Base-by-base conservation (phyloP, 2,329 filamentous ascomycete species). In the Colletotrichum sp. region DNA sequence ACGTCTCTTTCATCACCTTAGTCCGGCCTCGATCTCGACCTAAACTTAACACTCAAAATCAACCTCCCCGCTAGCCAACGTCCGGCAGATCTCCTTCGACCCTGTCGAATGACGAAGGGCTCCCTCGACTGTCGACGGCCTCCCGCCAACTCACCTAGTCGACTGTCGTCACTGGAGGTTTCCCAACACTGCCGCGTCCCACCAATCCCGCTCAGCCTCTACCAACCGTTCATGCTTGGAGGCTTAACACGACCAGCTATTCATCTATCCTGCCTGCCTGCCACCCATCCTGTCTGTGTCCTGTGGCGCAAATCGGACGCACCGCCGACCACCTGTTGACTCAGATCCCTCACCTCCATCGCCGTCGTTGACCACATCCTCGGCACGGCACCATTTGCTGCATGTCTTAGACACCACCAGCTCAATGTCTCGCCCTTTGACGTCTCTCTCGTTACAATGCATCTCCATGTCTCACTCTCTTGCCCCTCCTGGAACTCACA, bases 311-410 rank as follows among this genome's bases (percentile, higher is more conserved):
- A 16, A 68, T 66, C 72, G 34, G 61, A 55, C 64, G 70, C 70
- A 68, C 70, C 73, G 39, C 57, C 73, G 43, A 65, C 70, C 64
- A 59, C 71, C 64, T 60, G 57, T 75, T 75, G 70, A 72, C 73
- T 73, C 70, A 75, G 63, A 73, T 73, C 70, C 65, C 70, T 69
- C 39, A 21, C 70, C 55, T 67, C 26, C 57, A 57, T 67, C 73
- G 67, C 55, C 60, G 48, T 59, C 55, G 24, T 59, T 52, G 43
- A 55, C 67, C 67, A 69, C 28, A 61, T 57, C 63, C 63, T 67
- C 57, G 69, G 73, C 72, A 74, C 52, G 43, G 39, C 67, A 71
- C 24, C 67, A 59, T 28, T 30, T 55, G n/a, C 43, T 52, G 43
- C 43, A 52, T 52, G 43, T 52, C 43, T 52, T 21, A 75, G 73